Evolutionary conservation across 2,329 filamentous ascomycete genomes (phyloP), one percentile per base, ranked within the genome.

Genomic region (Fusarium sp.): DNA sequence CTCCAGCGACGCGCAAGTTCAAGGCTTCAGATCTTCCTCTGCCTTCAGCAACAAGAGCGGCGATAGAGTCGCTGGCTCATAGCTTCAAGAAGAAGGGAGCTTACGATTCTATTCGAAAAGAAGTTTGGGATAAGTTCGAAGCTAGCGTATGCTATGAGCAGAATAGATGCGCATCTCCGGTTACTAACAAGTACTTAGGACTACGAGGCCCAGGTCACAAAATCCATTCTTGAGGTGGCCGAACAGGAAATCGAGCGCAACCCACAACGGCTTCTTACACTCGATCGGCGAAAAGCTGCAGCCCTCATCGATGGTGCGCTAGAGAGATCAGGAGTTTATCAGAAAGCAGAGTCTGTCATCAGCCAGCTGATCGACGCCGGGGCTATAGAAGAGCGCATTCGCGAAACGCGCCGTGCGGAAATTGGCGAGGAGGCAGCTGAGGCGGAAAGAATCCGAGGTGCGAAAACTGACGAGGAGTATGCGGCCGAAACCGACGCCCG

Each of bases 21-120:
- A 92, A 92, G 73, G 85, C 89, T 4, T 88, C 88, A 0, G 91
- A 94, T 67, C 80, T 94, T 15, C 91, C 91, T 2, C 77, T 93
- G 17, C 84, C 89, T 6, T 89, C 88, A 4, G 83, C 86, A n/a
- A 91, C 91, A 48, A 83, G 89, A 63, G 83, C 84, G 2, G 87
- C 88, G 2, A 92, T 94, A 53, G 90, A 93, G 67, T 84, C 82
- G 14, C 82, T 94, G 19, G 85, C 90, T n/a, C 88, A 91, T 71
- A 88, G 84, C 10, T 94, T 93, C 78, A 93, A 93, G 77, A 94
- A 93, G 78, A 92, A 92, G 75, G 91, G 91, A 58, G 89, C 90
- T 53, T 95, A 93, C 71, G 91, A 95, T 75, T 79, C 83, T 13
- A 84, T 93, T 62, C 87, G 91, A 59, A 93, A 92, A 72, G 84